Evolutionary conservation across 1,139 yeast genomes (phyloP).

Genomic region (Blastobotrys petasosporus): DNA sequence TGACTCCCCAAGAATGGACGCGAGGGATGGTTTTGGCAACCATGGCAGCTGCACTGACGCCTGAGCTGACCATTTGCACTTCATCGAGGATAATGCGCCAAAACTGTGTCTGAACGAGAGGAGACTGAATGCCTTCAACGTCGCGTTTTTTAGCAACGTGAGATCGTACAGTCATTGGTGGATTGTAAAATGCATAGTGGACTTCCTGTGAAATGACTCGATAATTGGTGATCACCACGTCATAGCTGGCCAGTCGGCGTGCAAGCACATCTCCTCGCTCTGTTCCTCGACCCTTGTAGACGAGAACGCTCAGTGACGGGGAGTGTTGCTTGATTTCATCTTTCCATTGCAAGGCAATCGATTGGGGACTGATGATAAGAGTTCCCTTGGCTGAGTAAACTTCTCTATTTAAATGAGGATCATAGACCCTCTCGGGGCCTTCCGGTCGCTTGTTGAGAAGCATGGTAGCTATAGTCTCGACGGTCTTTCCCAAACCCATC

Average conservation of each 20-base stretch:
- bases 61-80: conserved; percentile 84
- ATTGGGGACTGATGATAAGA: conserved; percentile 74
- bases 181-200: conserved; percentile 72
- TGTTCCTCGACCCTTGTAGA: conserved; percentile 53
- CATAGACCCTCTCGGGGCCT: conserved; percentile 25
- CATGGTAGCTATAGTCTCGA: conserved; percentile 67
- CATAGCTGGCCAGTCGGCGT: conserved; percentile 47
- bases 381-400: conserved; percentile 62
- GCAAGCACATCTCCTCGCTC: conserved; percentile 35
- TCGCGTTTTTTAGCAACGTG: conserved; percentile 22
- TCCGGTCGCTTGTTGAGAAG: conserved; percentile 50
- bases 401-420: conserved; percentile 42
- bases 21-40: conserved; percentile 78
- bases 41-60: conserved; percentile 67
- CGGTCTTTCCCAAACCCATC: conserved; percentile 95
- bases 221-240: conserved; percentile 81
- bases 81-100: conserved; percentile 90
- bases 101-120: conserved; percentile 76
- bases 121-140: conserved; percentile 40
- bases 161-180: conserved; percentile 27
- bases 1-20: conserved; percentile 92
- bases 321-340: conserved; percentile 62
- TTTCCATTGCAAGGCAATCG: conserved; percentile 80
- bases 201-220: conserved; percentile 62
- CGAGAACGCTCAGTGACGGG: conserved; percentile 49